Conservation (phyloP, 495 filamentous ascomycete species). For the Hyaloscypha finlandica region DNA sequence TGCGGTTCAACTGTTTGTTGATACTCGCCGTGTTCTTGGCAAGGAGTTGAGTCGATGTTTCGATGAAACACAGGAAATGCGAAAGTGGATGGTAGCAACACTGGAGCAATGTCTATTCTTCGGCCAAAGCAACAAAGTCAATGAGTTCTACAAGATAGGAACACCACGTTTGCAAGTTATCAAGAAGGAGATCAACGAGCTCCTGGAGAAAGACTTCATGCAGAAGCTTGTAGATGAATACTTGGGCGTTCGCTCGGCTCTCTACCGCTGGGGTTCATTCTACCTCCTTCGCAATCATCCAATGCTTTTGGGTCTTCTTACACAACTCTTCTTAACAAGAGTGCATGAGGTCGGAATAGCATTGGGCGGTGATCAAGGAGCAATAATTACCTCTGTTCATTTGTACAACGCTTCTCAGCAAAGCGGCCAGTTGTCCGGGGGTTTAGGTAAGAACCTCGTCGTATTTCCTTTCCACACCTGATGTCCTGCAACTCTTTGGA, state of each 20-base stretch:
- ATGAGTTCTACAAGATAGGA: neutral
- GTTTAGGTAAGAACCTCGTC: neutral
- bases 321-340: neutral
- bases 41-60: neutral
- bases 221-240: neutral
- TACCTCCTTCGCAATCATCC: conserved; percentile 3
- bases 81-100: neutral
- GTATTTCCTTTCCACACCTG: neutral
- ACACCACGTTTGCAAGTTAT: neutral
- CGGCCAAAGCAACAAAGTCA: neutral
- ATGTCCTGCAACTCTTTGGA: neutral
- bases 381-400: neutral
- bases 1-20: neutral
- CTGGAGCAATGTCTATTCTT: neutral
- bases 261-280: neutral
- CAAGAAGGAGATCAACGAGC: neutral
- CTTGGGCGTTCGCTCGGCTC: neutral
- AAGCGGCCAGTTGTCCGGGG: neutral
- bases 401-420: neutral
- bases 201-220: neutral
- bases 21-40: neutral
- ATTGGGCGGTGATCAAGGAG: neutral
- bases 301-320: neutral
- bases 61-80: neutral
- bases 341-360: neutral